Evolutionary conservation across 2,329 filamentous ascomycete species (phyloP).

Genomic region (Apiospora pterosperma): DNA sequence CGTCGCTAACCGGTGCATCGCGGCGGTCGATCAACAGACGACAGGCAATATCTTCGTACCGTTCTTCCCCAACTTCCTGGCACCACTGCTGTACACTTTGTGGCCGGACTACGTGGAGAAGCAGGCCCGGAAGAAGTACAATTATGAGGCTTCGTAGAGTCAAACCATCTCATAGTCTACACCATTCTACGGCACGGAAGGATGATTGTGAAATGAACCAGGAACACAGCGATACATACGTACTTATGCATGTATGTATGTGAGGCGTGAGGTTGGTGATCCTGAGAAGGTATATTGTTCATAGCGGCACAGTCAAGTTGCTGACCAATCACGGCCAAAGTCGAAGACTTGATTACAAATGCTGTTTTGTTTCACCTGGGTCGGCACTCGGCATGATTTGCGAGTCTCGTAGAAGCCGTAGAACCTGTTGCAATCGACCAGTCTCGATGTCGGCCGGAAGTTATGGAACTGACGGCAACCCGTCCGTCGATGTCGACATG

Average conservation of each 20-base stretch:
- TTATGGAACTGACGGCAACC: background rate
- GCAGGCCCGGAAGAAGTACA: constrained; percentile 28
- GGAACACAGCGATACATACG: no score
- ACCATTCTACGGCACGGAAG: background rate
- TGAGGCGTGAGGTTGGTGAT: no score
- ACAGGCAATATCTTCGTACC: constrained; percentile 27
- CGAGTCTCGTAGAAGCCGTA: background rate
- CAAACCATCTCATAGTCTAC: no score
- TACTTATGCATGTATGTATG: no score
- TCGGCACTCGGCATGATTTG: background rate
- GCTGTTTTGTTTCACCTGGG: background rate
- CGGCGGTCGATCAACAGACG: constrained; percentile 21
- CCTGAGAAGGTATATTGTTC: background rate
- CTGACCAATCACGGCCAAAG: background rate
- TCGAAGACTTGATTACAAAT: background rate
- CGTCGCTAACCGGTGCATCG: constrained; percentile 25
- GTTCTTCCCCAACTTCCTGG: constrained; percentile 26
- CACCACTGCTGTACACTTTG: constrained; percentile 25
- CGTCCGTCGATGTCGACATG: background rate
- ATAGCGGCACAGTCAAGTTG: background rate
- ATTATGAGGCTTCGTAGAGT: constrained; percentile 14
- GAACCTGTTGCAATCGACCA: background rate
- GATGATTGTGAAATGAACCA: no score
- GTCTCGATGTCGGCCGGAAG: background rate
- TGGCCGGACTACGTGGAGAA: constrained; percentile 27